These are phyloP conservation scores for Candida krabiensis DNA, from an alignment of 805 yeast genomes.

Conservation along the genomic window DNA sequence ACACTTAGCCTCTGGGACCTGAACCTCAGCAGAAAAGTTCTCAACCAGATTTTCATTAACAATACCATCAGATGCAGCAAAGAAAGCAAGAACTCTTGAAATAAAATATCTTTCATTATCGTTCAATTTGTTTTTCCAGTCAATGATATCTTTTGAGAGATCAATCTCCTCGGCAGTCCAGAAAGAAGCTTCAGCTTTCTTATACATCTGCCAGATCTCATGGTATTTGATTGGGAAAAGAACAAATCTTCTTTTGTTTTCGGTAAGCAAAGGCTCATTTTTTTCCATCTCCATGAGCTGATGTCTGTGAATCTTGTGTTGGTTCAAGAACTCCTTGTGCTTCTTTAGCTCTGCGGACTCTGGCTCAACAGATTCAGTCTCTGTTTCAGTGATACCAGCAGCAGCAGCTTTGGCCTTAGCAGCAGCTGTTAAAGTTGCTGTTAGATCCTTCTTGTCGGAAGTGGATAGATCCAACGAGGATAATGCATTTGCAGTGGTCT, in stretches of 20 bases:
- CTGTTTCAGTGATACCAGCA: slow-evolving; percentile 14
- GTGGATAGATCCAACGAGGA: slow-evolving; percentile 48
- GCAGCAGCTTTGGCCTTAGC: slow-evolving; percentile 36
- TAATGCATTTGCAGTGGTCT: slow-evolving; percentile 58
- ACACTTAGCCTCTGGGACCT: slow-evolving; percentile 96
- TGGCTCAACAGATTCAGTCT: slow-evolving; percentile 1
- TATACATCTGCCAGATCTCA: slow-evolving; percentile 98
- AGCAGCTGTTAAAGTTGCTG: slow-evolving; percentile 40
- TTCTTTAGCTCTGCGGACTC: slow-evolving; percentile 28
- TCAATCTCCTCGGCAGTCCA: slow-evolving; percentile 99
- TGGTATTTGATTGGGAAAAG: slow-evolving; percentile 95
- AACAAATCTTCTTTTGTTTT: slow-evolving; percentile 87
- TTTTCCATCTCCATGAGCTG: slow-evolving; percentile 71
- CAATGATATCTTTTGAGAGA: slow-evolving; percentile 84
- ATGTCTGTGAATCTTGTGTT: slow-evolving; percentile 72
- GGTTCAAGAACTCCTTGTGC: slow-evolving; percentile 57
- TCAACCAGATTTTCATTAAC: slow-evolving; percentile 97
- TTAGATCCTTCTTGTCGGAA: slow-evolving; percentile 42
- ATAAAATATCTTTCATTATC: slow-evolving; percentile 92
- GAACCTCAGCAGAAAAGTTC: slow-evolving; percentile 96
- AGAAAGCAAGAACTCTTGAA: slow-evolving; percentile 92
- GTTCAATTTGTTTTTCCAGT: slow-evolving; percentile 88
- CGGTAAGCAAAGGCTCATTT: slow-evolving; percentile 84
- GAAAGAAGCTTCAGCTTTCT: slow-evolving; percentile 98
- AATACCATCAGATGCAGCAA: slow-evolving; percentile 98